Percentiles rank a stretch among this genome's conserved stretches.
Evolutionary conservation across 192 early-diverging fungal genomes (phyloP).

Genomic region (Mortierella alpina): DNA sequence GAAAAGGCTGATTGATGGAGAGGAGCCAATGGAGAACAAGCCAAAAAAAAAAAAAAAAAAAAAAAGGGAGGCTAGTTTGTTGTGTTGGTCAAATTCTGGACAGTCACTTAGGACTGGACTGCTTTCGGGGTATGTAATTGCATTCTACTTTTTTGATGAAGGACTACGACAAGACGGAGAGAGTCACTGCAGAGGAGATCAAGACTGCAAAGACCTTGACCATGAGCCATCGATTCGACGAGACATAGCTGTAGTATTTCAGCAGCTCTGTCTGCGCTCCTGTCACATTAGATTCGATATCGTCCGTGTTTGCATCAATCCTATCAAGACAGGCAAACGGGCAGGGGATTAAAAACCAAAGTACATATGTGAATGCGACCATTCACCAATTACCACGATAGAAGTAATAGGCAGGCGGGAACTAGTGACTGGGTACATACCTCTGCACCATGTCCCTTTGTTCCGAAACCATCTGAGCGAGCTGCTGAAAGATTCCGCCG

Average conservation of each 20-base stretch:
- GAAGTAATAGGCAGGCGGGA: background rate
- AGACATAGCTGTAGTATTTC: constrained; percentile 92
- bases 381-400: background rate
- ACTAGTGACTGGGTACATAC: constrained; percentile 16
- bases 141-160: background rate
- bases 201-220: constrained; percentile 93
- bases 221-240: constrained; percentile 96
- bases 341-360: background rate
- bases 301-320: constrained; percentile 95
- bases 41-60: constrained; percentile 3
- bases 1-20: constrained; percentile 1
- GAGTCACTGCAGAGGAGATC: constrained; percentile 69
- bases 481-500: constrained; percentile 90
- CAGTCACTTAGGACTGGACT: too few species aligned
- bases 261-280: constrained; percentile 91
- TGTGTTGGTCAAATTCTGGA: too few species aligned
- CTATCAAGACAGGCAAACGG: constrained; percentile 31
- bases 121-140: too few species aligned
- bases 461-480: constrained; percentile 87
- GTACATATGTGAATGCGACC: background rate
- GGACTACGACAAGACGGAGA: constrained; percentile 34
- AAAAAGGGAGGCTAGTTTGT: too few species aligned
- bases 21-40: background rate
- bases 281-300: constrained; percentile 90
- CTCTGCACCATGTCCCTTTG: constrained; percentile 91